Evolutionary conservation across 1,284 basidiomycete genomes (phyloP), one percentile per base, ranked within the genome.

Genomic region (Fomitiporia mediterranea): DNA sequence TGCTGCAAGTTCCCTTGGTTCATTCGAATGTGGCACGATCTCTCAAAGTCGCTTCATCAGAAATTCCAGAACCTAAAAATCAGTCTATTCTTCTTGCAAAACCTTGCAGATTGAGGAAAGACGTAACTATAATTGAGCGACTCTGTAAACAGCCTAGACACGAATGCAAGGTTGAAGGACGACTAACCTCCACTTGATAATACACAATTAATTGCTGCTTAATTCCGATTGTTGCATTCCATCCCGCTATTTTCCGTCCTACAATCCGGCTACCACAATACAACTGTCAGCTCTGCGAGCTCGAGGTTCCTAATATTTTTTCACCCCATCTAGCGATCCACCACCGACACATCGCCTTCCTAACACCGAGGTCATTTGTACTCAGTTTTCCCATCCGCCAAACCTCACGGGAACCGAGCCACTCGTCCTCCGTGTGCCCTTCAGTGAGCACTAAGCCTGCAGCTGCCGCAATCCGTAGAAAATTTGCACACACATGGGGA

Each of bases 401-500:
- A 11, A 54, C 46, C 30, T 54, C 58, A 44, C 35, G 40, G 28
- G 43, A 32, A 15, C 61, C 64, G 4, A 35, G 39, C 64, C 64
- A 63, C 15, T 51, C 38, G 15, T 61, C 60, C 28, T 63, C 61
- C 28, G 58, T 27, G 2, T 37, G 51, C 11, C 65, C 59, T 57
- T 84, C 79, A 40, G 81, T 72, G 63, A 81, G 75, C 8, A 67
- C 56, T 11, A 89, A 63, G 0, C 83, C 83, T 2, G 68, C 67
- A 2, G 55, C 57, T 46, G 63, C 66, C 1, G 71, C 76, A 51
- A 74, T 66, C 17, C 59, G 62, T 5, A 89, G 56, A 66, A 88
- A 89, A 42, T 70, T 69, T 15, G 76, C 69, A 68, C 83, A 87
- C 21, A 83, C 76, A 28, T 74, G 63, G 2, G 74, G 61, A 13